Conservation (phyloP, 371 early-diverging fungal genomes). For the Chytridium lagenaria region DNA sequence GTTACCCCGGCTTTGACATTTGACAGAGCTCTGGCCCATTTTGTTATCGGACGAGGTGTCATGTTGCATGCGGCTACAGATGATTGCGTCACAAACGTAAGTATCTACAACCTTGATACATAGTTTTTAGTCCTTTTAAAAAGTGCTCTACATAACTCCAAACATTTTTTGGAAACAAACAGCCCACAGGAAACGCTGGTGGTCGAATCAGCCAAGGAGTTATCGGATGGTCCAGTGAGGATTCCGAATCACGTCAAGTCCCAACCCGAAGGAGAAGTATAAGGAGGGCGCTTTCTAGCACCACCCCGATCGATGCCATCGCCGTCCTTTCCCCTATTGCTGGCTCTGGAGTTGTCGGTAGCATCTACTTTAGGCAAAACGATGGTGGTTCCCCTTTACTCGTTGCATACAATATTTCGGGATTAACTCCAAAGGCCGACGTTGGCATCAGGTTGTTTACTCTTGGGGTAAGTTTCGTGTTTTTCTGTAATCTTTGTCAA, state of each 20-base stretch:
- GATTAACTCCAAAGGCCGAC: not conserved
- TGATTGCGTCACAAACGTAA: conserved; percentile 28
- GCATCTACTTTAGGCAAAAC: conserved; percentile 4
- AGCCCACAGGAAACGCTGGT: conserved; percentile 43
- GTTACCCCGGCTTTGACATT: conserved; percentile 12
- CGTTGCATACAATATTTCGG: not conserved
- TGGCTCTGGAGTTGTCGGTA: not conserved
- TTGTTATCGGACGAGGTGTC: conserved; percentile 27
- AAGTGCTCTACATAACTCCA: too few relatives aligned
- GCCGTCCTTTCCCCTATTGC: conserved; percentile 6
- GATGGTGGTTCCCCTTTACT: not conserved
- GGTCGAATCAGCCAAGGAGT: conserved; percentile 33
- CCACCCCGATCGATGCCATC: conserved; percentile 1
- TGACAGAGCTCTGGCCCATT: conserved; percentile 1
- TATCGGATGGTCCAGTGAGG: conserved; percentile 10
- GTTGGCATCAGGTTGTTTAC: not conserved
- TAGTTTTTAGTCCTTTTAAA: too few relatives aligned
- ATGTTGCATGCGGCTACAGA: conserved; percentile 35
- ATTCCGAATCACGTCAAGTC: not conserved
- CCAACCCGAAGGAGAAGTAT: not conserved
- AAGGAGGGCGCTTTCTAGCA: too few relatives aligned
- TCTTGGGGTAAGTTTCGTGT: not conserved
- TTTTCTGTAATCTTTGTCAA: too few relatives aligned
- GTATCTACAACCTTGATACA: too few relatives aligned
- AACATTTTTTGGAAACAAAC: too few relatives aligned